A percentile compares a stretch with the other conserved stretches of the same genome.
Evolutionary conservation across 2,329 filamentous ascomycete species (phyloP).

Genomic region (Penicillium hesseltinei): DNA sequence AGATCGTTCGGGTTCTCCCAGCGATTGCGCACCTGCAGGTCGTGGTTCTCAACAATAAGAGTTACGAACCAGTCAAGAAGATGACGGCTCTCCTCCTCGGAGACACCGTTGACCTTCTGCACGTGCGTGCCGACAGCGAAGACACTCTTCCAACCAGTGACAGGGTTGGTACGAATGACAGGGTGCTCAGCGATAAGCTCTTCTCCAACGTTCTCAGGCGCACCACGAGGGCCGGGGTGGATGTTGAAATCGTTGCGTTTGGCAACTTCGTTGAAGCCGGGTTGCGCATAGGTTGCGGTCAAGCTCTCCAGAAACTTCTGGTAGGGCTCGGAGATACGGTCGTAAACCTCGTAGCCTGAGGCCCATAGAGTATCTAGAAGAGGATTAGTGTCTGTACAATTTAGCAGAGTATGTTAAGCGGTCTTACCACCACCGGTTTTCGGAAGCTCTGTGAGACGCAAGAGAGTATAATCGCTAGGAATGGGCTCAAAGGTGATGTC

Average conservation of each 20-base stretch:
- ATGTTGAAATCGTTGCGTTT: slow-evolving; percentile 31
- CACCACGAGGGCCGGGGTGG: slow-evolving; percentile 42
- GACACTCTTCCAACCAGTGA: slow-evolving; percentile 40
- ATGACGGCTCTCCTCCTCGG: slow-evolving; percentile 32
- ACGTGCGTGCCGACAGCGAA: slow-evolving; percentile 36
- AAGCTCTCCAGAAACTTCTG: slow-evolving; percentile 41
- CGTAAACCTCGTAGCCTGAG: slow-evolving; percentile 44
- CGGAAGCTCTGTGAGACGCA: slow-evolving; percentile 46
- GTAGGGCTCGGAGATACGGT: slow-evolving; percentile 39
- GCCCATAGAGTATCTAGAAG: slow-evolving; percentile 45
- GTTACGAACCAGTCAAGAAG: slow-evolving; percentile 37
- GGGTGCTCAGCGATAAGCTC: slow-evolving; percentile 49
- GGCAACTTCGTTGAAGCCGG: slow-evolving; percentile 30
- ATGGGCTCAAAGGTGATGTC: slow-evolving; percentile 52
- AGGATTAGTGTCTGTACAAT: neutral
- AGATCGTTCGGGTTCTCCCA: slow-evolving; percentile 46
- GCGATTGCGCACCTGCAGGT: slow-evolving; percentile 40
- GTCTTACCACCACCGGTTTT: slow-evolving; percentile 42
- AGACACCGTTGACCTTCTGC: slow-evolving; percentile 34
- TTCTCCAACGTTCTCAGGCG: slow-evolving; percentile 57
- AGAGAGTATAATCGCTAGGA: slow-evolving; percentile 49
- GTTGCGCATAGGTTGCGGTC: slow-evolving; percentile 38
- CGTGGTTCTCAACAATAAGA: slow-evolving; percentile 42
- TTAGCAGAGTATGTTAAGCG: too few species aligned
- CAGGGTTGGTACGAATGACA: slow-evolving; percentile 54